phyloP scores from a whole-genome alignment of 768 basidiomycete species.

The Hydnum rufescens region DNA sequence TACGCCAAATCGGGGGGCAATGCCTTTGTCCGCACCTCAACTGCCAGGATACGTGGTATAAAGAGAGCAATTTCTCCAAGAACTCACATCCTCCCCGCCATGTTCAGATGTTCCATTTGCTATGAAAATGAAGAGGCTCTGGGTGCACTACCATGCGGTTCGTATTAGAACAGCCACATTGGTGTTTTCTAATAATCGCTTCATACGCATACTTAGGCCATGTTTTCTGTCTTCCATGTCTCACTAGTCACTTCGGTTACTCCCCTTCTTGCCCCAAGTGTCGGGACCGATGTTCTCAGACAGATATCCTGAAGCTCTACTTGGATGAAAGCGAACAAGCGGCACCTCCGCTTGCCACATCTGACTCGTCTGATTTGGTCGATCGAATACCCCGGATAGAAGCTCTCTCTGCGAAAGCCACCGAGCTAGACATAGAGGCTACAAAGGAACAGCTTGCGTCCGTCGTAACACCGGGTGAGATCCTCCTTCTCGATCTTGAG shows the following conservation, averaged over 20 bases:
- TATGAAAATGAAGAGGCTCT: background rate
- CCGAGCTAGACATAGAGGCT: too few relatives aligned
- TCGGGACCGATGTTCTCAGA: background rate
- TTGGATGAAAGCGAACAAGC: background rate
- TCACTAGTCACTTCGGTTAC: background rate
- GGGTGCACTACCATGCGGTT: background rate
- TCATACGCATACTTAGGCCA: background rate
- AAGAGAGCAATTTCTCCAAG: too few relatives aligned
- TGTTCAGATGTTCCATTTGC: background rate
- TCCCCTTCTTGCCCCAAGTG: background rate
- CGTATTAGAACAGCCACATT: background rate
- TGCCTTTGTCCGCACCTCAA: background rate
- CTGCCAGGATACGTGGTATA: too few relatives aligned
- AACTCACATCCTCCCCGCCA: background rate
- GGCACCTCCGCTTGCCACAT: too few relatives aligned
- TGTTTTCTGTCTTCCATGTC: background rate
- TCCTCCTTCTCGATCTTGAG: too few relatives aligned
- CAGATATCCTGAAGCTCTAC: background rate
- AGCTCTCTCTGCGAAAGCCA: too few relatives aligned
- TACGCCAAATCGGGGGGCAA: too few relatives aligned
- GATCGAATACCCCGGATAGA: too few relatives aligned
- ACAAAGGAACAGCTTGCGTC: too few relatives aligned
- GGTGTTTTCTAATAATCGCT: background rate
- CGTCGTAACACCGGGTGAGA: too few relatives aligned
- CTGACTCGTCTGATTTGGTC: too few relatives aligned